phyloP scores from a whole-genome alignment of 805 yeast species.

The Helenozyma rhizophorensis region DNA sequence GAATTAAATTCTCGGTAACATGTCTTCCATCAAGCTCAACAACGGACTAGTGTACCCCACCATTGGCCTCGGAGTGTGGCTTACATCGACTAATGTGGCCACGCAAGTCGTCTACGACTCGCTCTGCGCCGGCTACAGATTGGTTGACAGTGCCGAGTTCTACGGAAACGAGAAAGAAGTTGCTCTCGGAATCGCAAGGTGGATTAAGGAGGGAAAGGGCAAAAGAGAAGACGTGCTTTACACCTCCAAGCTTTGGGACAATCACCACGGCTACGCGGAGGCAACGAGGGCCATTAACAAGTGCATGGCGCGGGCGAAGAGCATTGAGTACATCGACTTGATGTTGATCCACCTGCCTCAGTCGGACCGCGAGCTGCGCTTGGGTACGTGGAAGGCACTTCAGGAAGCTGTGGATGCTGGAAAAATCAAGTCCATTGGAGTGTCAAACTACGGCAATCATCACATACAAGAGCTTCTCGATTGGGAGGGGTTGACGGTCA shows the following conservation, averaged over 20 bases:
- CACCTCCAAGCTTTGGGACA: slow-evolving; percentile 67
- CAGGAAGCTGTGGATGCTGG: slow-evolving; percentile 52
- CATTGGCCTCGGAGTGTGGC: slow-evolving; percentile 73
- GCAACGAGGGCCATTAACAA: too few relatives aligned
- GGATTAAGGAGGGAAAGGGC: slow-evolving; percentile 61
- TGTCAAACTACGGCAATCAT: slow-evolving; percentile 62
- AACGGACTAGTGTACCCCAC: slow-evolving; percentile 62
- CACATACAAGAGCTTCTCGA: slow-evolving; percentile 48
- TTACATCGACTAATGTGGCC: too few relatives aligned
- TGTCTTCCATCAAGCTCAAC: slow-evolving; percentile 50
- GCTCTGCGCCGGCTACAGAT: slow-evolving; percentile 47
- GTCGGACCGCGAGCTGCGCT: too few relatives aligned
- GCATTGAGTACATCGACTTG: slow-evolving; percentile 69
- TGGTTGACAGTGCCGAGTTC: slow-evolving; percentile 50
- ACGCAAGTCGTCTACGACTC: too few relatives aligned
- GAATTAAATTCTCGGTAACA: too few relatives aligned
- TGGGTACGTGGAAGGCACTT: too few relatives aligned
- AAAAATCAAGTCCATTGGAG: slow-evolving; percentile 65
- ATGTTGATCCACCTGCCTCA: slow-evolving; percentile 84
- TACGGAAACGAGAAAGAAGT: slow-evolving; percentile 64
- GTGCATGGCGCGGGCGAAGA: slow-evolving; percentile 52
- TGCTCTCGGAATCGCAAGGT: too few relatives aligned
- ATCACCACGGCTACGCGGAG: slow-evolving; percentile 48
- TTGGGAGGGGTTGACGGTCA: slow-evolving; percentile 43
- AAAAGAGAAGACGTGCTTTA: slow-evolving; percentile 59